Conservation (phyloP, 1,284 basidiomycete species). For the Macrocystidia cucumis region DNA sequence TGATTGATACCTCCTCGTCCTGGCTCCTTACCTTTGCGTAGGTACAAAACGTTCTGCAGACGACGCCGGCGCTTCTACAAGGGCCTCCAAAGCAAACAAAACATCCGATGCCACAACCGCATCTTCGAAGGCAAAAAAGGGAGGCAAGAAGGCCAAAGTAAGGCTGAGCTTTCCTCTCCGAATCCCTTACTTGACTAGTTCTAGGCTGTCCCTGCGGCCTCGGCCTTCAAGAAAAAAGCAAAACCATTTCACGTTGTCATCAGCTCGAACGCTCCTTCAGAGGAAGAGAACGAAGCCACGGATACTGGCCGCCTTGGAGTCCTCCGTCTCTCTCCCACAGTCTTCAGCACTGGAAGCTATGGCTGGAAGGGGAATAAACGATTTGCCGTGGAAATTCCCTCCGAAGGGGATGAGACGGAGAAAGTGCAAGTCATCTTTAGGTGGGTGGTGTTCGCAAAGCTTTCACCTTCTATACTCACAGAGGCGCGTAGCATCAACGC, state of each 20-base stretch:
- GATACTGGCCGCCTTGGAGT: constrained; percentile 61
- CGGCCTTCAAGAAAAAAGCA: constrained; percentile 56
- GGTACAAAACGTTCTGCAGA: constrained; percentile 21
- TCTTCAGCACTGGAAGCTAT: constrained; percentile 68
- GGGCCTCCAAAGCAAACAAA: constrained; percentile 17
- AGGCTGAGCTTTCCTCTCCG: constrained; percentile 5
- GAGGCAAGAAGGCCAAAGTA: constrained; percentile 11
- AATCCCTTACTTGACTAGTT: background rate
- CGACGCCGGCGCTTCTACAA: constrained; percentile 12
- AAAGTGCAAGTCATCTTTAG: constrained; percentile 69
- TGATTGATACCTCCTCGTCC: constrained; percentile 6
- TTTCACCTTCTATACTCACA: constrained; percentile 7
- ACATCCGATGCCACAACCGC: constrained; percentile 11
- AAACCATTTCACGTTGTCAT: constrained; percentile 60
- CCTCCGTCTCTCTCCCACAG: constrained; percentile 44
- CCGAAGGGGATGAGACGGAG: constrained; percentile 47
- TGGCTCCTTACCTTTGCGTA: constrained; percentile 6
- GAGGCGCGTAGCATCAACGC: constrained; percentile 55
- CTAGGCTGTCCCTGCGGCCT: constrained; percentile 38
- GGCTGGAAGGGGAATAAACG: constrained; percentile 76
- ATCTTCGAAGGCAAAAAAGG: constrained; percentile 11
- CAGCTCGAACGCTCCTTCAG: constrained; percentile 56
- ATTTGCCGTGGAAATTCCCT: constrained; percentile 54
- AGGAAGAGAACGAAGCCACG: constrained; percentile 23
- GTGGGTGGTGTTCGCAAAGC: constrained; percentile 33